phyloP scores from a whole-genome alignment of 148 eudicot species.

The Heliosperma pusillum region DNA sequence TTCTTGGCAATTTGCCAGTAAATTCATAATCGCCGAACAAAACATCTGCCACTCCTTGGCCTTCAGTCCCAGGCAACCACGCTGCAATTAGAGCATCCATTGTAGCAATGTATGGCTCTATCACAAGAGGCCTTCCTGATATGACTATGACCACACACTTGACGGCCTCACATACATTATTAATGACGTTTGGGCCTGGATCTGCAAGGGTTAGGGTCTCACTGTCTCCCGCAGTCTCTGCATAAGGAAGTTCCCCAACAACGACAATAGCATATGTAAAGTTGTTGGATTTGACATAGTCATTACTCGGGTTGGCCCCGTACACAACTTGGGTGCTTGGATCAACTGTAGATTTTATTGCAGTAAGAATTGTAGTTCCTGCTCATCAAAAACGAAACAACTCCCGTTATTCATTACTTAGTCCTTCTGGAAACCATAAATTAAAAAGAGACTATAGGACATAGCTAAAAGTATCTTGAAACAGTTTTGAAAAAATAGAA shows the following conservation, averaged over 20 bases:
- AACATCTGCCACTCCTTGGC: conserved; percentile 72
- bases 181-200: conserved; percentile 63
- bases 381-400: conserved; percentile 16
- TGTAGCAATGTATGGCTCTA: conserved; percentile 56
- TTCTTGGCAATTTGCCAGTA: conserved; percentile 61
- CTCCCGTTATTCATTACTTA: neutral
- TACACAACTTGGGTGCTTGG: conserved; percentile 51
- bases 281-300: conserved; percentile 46
- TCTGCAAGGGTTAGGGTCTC: conserved; percentile 49
- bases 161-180: conserved; percentile 52
- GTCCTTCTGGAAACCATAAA: neutral
- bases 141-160: conserved; percentile 65
- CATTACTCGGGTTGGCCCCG: conserved; percentile 45
- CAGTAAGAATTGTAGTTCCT: conserved; percentile 75
- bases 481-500: too few relatives aligned
- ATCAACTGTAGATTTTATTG: conserved; percentile 50
- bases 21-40: conserved; percentile 76
- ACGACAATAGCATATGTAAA: conserved; percentile 65
- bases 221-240: conserved; percentile 78
- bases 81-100: conserved; percentile 75
- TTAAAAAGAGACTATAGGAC: too few relatives aligned
- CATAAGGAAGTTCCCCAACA: conserved; percentile 74
- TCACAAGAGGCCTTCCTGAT: conserved; percentile 76
- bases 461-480: too few relatives aligned
- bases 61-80: conserved; percentile 84